Evolutionary conservation across 345 rosid species (phyloP).

Genomic region (Acer saccharum): DNA sequence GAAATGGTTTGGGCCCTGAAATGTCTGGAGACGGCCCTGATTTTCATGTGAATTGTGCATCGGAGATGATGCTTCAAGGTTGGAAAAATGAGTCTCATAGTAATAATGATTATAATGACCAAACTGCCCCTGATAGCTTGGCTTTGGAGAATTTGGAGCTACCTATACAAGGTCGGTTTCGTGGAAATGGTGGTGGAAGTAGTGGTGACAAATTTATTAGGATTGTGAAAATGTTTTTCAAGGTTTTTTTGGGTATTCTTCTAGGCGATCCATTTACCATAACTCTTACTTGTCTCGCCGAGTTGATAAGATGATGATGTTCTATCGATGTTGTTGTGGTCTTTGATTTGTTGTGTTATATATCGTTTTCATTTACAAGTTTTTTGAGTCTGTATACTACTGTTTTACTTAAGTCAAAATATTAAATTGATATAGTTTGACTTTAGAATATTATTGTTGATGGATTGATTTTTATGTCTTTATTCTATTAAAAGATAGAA

Average conservation of each 20-base stretch:
- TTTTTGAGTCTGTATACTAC: too few species aligned
- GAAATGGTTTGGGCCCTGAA: too few species aligned
- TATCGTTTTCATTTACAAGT: too few species aligned
- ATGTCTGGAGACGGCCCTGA: too few species aligned
- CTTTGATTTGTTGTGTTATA: neutral
- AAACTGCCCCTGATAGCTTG: neutral
- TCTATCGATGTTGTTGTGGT: neutral
- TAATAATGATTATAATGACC: neutral
- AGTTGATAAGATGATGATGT: neutral
- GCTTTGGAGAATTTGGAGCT: slow-evolving; percentile 13
- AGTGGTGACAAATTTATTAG: neutral
- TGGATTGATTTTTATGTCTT: too few species aligned
- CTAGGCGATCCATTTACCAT: slow-evolving; percentile 14
- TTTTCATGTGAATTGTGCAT: slow-evolving; percentile 18
- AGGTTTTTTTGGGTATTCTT: neutral
- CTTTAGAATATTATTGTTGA: too few species aligned
- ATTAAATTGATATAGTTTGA: too few species aligned
- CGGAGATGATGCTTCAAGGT: neutral
- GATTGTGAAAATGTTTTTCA: slow-evolving; percentile 10
- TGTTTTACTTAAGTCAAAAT: too few species aligned
- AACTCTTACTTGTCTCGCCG: neutral
- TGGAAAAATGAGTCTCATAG: neutral
- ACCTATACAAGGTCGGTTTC: neutral
- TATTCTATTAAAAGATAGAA: too few species aligned
- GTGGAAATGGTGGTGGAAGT: neutral